A percentile compares a stretch with the other conserved stretches of the same genome.
Conservation (phyloP, 1,139 yeast genomes). For the Hansenula sp. region DNA sequence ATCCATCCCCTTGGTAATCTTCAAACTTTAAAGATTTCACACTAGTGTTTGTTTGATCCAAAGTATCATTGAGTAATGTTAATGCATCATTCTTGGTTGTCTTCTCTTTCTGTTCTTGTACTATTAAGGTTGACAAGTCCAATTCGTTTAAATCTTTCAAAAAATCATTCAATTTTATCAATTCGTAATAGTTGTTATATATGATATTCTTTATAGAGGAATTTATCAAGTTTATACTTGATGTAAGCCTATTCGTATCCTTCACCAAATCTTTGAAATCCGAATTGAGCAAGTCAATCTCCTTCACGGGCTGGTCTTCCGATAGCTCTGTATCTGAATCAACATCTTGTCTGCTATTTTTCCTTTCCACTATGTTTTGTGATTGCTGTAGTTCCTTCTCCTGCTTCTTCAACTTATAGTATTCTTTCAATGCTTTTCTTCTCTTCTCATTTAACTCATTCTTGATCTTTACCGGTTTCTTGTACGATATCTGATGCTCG, state of each 20-base stretch:
- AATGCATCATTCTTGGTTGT: slow-evolving; percentile 7
- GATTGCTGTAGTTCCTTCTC: slow-evolving; percentile 1
- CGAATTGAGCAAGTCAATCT: slow-evolving; percentile 32
- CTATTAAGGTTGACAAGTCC: slow-evolving; percentile 5
- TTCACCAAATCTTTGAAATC: slow-evolving; percentile 32
- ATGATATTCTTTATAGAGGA: slow-evolving; percentile 45
- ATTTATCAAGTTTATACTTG: slow-evolving; percentile 38
- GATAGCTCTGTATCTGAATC: slow-evolving; percentile 18
- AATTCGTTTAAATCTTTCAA: slow-evolving; percentile 27
- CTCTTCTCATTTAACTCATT: slow-evolving; percentile 28
- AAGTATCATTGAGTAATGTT: slow-evolving; percentile 5
- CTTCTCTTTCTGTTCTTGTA: slow-evolving; percentile 1
- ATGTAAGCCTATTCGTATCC: slow-evolving; percentile 35
- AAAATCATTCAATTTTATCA: slow-evolving; percentile 41
- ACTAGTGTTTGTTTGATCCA: not conserved
- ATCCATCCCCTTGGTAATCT: slow-evolving; percentile 4
- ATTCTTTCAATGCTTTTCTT: slow-evolving; percentile 39
- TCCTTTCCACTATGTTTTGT: slow-evolving; percentile 1
- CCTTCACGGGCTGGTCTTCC: slow-evolving; percentile 25
- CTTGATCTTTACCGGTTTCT: slow-evolving; percentile 24
- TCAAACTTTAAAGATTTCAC: not conserved
- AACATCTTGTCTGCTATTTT: slow-evolving; percentile 4
- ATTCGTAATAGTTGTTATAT: slow-evolving; percentile 47
- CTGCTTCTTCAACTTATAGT: slow-evolving; percentile 29
- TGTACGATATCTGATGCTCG: slow-evolving; percentile 28